Base-by-base conservation (phyloP, 2,329 filamentous ascomycete genomes). In the Seiridium cupressi region DNA sequence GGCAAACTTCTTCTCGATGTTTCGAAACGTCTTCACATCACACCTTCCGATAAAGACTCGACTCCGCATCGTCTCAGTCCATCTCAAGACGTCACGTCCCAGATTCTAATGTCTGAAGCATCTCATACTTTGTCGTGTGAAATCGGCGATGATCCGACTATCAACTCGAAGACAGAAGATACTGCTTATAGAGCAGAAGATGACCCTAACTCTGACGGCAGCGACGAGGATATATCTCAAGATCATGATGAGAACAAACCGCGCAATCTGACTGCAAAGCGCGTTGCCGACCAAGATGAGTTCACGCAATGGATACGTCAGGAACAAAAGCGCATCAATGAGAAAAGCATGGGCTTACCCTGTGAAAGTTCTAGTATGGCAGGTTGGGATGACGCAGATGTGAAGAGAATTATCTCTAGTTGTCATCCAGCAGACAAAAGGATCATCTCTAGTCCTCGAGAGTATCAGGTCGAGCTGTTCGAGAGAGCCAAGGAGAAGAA, bases 401-500 rank as follows among this genome's bases (percentile, higher is more conserved):
- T 46, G 36, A 5, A 32, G 5, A 9, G 35, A 40, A 44, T 58
- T 9, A 26, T 58, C 10, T 55, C 55, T 3, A 35, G 44, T n/a
- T 18, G 44, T 4, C 70, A 75, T 10, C 73, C 71, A 54, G 76
- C 77, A 44, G 75, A 72, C 53, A 72, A 75, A 31, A 79, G 76
- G 42, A 91, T 92, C 57, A 93, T 95, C 61, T 84, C 87, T 9
- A 89, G 87, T 57, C 92, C 93, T 0, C 84, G 94, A 54, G 92
- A 97, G 68, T 99, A 98, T 69, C 95, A 99, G 72, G 79, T 91
- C 10, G 94, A 98, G 71, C 82, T 99, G 0, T 98, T 95, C 69
- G 92, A 97, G 72, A 85, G 85, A 64, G 94, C 95, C 3, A 97
- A 95, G 70, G 71, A 84, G 56, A 84, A 89, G 66, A 99, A 99